These are phyloP conservation scores for Wallemia ichthyophaga DNA, from an alignment of 1,284 basidiomycete species.

Conservation along the genomic window DNA sequence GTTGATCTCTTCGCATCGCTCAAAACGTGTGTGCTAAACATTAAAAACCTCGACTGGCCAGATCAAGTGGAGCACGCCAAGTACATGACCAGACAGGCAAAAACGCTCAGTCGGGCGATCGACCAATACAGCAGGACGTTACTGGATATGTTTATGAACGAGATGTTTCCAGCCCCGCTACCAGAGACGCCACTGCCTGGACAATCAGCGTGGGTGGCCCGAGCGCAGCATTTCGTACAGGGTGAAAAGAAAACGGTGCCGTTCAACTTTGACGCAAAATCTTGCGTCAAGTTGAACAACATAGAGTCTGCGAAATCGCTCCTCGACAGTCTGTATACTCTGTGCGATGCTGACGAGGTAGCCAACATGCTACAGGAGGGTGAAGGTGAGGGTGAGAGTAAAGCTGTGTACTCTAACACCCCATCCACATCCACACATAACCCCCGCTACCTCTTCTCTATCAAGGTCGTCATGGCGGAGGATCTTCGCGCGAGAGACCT, in stretches of 20 bases:
- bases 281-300: slow-evolving; percentile 93
- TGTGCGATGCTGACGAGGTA: slow-evolving; percentile 68
- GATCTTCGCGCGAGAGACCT: slow-evolving; percentile 41
- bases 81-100: slow-evolving; percentile 62
- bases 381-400: too few relatives aligned
- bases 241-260: slow-evolving; percentile 72
- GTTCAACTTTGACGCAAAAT: slow-evolving; percentile 65
- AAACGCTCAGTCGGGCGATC: slow-evolving; percentile 71
- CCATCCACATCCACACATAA: too few relatives aligned
- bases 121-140: slow-evolving; percentile 70
- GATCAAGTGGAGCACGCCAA: slow-evolving; percentile 63
- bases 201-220: slow-evolving; percentile 79
- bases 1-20: slow-evolving; percentile 85
- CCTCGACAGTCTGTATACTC: slow-evolving; percentile 74
- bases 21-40: slow-evolving; percentile 59
- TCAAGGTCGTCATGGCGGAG: slow-evolving; percentile 76
- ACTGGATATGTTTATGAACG: slow-evolving; percentile 64
- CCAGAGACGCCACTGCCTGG: slow-evolving; percentile 36
- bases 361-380: slow-evolving; percentile 30
- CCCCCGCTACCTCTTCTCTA: slow-evolving; percentile 67
- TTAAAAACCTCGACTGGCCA: slow-evolving; percentile 71
- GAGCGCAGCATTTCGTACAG: slow-evolving; percentile 40
- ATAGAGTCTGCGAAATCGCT: slow-evolving; percentile 69
- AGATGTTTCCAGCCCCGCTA: slow-evolving; percentile 63
- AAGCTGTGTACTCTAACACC: too few relatives aligned